phyloP scores from a whole-genome alignment of 2,329 filamentous ascomycete genomes.

The Gnomoniopsis sp. region DNA sequence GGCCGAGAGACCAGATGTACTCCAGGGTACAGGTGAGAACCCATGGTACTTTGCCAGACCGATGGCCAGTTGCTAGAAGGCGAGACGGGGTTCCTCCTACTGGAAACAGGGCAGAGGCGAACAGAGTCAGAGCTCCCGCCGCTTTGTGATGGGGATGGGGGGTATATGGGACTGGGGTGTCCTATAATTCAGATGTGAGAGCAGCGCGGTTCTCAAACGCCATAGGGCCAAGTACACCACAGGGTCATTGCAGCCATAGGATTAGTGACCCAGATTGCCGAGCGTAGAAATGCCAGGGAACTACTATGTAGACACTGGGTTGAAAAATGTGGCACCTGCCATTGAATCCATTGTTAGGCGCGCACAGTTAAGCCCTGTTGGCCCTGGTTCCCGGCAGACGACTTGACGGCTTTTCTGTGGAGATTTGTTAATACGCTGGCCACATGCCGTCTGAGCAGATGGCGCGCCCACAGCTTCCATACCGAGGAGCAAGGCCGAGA shows the following conservation, averaged over 20 bases:
- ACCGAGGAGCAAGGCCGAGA: conserved; percentile 14
- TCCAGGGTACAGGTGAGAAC: conserved; percentile 7
- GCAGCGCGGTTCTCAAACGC: conserved; percentile 24
- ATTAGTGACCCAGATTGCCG: conserved; percentile 30
- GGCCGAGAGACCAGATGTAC: conserved; percentile 8
- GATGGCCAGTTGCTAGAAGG: conserved; percentile 8
- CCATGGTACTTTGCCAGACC: conserved; percentile 12
- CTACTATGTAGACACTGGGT: conserved; percentile 14
- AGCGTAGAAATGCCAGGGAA: conserved; percentile 19
- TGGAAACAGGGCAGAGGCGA: conserved; percentile 18
- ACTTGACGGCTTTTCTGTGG: conserved; percentile 14
- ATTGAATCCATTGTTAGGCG: conserved; percentile 14
- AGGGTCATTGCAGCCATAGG: conserved; percentile 21
- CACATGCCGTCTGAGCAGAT: conserved; percentile 10
- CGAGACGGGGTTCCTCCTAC: conserved; percentile 16
- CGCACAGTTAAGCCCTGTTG: neutral
- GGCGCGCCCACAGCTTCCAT: conserved; percentile 8
- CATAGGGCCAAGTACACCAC: conserved; percentile 23
- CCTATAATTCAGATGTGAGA: conserved; percentile 27
- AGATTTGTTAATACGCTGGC: conserved; percentile 13
- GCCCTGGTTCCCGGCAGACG: neutral
- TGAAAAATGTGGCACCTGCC: conserved; percentile 15
- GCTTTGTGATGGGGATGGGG: conserved; percentile 24
- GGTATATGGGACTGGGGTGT: conserved; percentile 26
- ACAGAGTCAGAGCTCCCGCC: conserved; percentile 14